Conservation (phyloP, 352 stramenopile genomes). For the Phytophthora pluvialis region DNA sequence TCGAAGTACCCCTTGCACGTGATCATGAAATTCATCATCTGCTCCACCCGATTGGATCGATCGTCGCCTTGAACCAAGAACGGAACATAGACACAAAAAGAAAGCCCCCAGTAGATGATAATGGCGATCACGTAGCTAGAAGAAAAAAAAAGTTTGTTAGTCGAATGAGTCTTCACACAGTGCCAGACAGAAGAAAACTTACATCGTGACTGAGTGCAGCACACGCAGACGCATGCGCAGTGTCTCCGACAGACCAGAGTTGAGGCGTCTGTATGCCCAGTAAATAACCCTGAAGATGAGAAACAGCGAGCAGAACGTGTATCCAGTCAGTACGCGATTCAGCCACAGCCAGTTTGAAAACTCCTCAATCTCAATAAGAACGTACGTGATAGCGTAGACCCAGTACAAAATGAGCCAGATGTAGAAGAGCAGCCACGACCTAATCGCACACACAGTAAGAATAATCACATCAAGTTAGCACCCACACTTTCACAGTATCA, state of each 20-base stretch:
- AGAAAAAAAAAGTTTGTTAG: neutral
- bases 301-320: neutral
- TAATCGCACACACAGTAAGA: constrained; percentile 24
- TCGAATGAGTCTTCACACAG: constrained; percentile 4
- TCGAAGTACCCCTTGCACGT: constrained; percentile 92
- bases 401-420: constrained; percentile 89
- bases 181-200: constrained; percentile 26
- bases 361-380: neutral
- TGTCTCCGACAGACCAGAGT: constrained; percentile 85
- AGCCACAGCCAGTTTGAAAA: neutral
- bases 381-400: constrained; percentile 82
- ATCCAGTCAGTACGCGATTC: constrained; percentile 8
- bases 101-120: constrained; percentile 91
- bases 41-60: constrained; percentile 51
- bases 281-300: constrained; percentile 67
- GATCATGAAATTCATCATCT: constrained; percentile 92
- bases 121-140: constrained; percentile 89
- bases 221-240: constrained; percentile 86
- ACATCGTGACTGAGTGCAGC: constrained; percentile 89
- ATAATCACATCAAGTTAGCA: neutral
- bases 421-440: constrained; percentile 88
- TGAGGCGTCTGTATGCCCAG: constrained; percentile 81
- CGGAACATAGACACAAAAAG: constrained; percentile 86
- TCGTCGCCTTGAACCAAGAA: constrained; percentile 75
- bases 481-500: neutral